Base-by-base conservation (phyloP, 768 basidiomycete species). In the Auricularia sp. region DNA sequence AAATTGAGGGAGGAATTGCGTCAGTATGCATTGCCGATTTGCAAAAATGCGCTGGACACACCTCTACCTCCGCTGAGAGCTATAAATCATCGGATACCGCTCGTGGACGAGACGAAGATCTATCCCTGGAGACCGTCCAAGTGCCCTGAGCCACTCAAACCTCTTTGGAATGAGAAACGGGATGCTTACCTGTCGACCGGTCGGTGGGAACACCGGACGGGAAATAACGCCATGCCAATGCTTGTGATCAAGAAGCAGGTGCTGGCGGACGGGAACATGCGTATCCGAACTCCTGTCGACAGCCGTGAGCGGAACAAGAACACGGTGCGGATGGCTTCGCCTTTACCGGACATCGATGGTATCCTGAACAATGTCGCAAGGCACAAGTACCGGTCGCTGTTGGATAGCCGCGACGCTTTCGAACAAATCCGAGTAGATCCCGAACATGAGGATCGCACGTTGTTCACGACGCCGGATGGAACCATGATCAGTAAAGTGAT, bases 401-500 rank as follows among this genome's bases (percentile, higher is more conserved):
- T 77, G 0, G 74, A 77, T 63, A 70, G 72, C 3, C 71, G 73
- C 43, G 72, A 73, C 23, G 71, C 74, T 0, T 77, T 74, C 58
- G 72, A 77, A 39, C 74, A 75, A 43, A 74, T 77, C 12, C 67
- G 71, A 0, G 62, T 75, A 3, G 60, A 54, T 1, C 70, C 69
- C 0, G 71, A 74, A 0, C 56, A 59, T 23, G 56, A 59, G 23
- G 2, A 3, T 1, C 65, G 67, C 0, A 74, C 75, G 0, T 63
- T 74, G 1, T 73, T 78, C 58, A 67, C 74, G 0, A 80, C 75
- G 1, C 76, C 76, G 16, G 74, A 78, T 69, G 80, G 81, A 0
- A 80, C 74, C 29, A 80, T 82, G 77, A 75, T 74, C 2, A 78
- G 77, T 44, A 65, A 70, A 0, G 78, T 81, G 0, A 69, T 80